phyloP scores from a whole-genome alignment of 2,329 filamentous ascomycete genomes.

The Fusarium austroafricanum region DNA sequence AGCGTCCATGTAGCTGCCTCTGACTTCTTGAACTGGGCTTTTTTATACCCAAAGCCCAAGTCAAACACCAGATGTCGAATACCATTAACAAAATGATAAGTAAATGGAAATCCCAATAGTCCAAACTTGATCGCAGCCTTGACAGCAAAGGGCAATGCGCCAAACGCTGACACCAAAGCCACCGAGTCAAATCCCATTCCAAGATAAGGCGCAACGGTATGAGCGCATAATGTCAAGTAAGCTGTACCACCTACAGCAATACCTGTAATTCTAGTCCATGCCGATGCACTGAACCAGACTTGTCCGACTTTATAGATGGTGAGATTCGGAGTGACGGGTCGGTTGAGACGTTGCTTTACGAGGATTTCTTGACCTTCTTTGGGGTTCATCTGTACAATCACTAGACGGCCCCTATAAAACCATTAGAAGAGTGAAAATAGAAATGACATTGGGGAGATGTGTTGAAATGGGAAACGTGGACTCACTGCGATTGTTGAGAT shows the following conservation, averaged over 20 bases:
- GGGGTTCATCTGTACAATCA: neutral
- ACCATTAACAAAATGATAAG: conserved; percentile 29
- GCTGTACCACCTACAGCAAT: conserved; percentile 18
- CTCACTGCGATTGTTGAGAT: conserved; percentile 15
- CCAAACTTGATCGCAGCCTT: conserved; percentile 24
- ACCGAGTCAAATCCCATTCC: conserved; percentile 13
- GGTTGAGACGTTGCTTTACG: conserved; percentile 17
- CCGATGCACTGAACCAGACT: conserved; percentile 30
- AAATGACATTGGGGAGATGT: no score
- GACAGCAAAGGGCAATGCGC: conserved; percentile 6
- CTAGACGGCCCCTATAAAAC: neutral
- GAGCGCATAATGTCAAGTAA: conserved; percentile 10
- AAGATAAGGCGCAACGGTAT: conserved; percentile 14
- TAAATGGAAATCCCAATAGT: conserved; percentile 19
- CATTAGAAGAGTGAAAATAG: no score
- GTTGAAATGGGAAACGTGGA: neutral
- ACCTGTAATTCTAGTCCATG: conserved; percentile 30
- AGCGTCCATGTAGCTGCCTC: conserved; percentile 24
- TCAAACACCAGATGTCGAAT: conserved; percentile 30
- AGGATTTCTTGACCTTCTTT: conserved; percentile 17
- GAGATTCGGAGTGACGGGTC: conserved; percentile 22
- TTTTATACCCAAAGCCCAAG: conserved; percentile 26
- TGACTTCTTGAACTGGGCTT: conserved; percentile 20
- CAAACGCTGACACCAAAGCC: conserved; percentile 6
- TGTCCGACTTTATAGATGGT: conserved; percentile 23